Conservation (phyloP, 2,329 filamentous ascomycete species). For the Ophiostoma sp. region DNA sequence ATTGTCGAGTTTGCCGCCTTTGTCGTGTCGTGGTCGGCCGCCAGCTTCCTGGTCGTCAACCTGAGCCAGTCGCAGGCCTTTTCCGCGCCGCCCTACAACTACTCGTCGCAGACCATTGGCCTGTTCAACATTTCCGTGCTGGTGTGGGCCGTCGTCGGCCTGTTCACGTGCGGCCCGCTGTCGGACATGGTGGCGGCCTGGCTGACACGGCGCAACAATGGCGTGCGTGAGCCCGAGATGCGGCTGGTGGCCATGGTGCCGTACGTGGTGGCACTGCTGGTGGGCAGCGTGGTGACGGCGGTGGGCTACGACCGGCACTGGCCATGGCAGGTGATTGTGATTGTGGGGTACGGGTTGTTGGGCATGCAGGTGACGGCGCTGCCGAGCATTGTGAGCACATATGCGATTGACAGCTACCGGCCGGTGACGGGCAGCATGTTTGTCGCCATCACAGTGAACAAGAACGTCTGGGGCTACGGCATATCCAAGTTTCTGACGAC, state of each 20-base stretch:
- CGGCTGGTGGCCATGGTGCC: conserved; percentile 42
- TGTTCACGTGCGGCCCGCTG: conserved; percentile 41
- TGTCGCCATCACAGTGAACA: conserved; percentile 31
- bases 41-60: conserved; percentile 50
- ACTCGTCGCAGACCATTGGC: conserved; percentile 39
- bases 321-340: conserved; percentile 45
- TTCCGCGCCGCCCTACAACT: conserved; percentile 41
- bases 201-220: conserved; percentile 40
- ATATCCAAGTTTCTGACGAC: conserved; percentile 32
- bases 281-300: conserved; percentile 43
- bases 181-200: conserved; percentile 41
- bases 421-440: conserved; percentile 49
- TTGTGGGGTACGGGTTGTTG: conserved; percentile 42
- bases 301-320: conserved; percentile 45
- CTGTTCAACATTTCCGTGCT: conserved; percentile 47
- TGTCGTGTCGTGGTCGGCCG: conserved; percentile 48
- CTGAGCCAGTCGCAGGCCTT: conserved; percentile 49
- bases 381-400: conserved; percentile 53
- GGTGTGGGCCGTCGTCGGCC: conserved; percentile 39
- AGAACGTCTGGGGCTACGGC: conserved; percentile 33
- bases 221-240: conserved; percentile 47
- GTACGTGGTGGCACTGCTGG: conserved; percentile 42
- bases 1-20: conserved; percentile 60
- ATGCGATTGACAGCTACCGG: conserved; percentile 61
- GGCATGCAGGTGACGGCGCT: conserved; percentile 42